These are phyloP conservation scores for Saturnispora saitoi DNA, from an alignment of 805 yeast species.

Conservation along the genomic window DNA sequence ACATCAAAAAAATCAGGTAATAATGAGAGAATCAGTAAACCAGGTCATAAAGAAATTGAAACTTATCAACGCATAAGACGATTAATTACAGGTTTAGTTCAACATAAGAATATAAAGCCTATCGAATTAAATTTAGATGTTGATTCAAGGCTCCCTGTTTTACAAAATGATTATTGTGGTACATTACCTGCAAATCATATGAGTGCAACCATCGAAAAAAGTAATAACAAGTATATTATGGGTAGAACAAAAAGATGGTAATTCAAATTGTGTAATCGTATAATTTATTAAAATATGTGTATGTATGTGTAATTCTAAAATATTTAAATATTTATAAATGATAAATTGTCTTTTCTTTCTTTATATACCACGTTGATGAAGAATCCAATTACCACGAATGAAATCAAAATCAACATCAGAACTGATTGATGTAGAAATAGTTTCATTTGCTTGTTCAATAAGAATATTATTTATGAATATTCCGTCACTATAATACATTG, in stretches of 20 bases:
- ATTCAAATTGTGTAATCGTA: neutral
- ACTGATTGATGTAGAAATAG: slow-evolving; percentile 1
- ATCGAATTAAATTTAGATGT: slow-evolving; percentile 30
- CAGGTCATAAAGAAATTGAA: slow-evolving; percentile 6
- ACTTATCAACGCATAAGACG: slow-evolving; percentile 27
- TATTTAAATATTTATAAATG: no score
- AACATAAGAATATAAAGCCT: slow-evolving; percentile 25
- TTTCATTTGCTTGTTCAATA: slow-evolving; percentile 11
- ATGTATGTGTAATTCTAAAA: neutral
- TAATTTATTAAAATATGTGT: neutral
- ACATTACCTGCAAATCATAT: slow-evolving; percentile 52
- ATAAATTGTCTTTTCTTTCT: neutral
- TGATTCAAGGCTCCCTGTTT: slow-evolving; percentile 47
- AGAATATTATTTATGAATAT: slow-evolving; percentile 10
- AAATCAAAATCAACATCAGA: slow-evolving; percentile 1
- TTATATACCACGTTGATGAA: neutral
- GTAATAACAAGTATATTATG: slow-evolving; percentile 2
- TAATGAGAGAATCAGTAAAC: slow-evolving; percentile 5
- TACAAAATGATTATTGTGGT: slow-evolving; percentile 69
- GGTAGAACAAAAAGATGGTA: slow-evolving; percentile 7
- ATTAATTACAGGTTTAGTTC: slow-evolving; percentile 34
- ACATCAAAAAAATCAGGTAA: slow-evolving; percentile 1
- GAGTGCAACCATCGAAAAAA: slow-evolving; percentile 5
- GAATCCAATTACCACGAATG: slow-evolving; percentile 3
- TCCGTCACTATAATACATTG: slow-evolving; percentile 13